These are phyloP conservation scores for Calycina herbarum DNA, from an alignment of 2,329 filamentous ascomycete genomes.

Conservation along the genomic window DNA sequence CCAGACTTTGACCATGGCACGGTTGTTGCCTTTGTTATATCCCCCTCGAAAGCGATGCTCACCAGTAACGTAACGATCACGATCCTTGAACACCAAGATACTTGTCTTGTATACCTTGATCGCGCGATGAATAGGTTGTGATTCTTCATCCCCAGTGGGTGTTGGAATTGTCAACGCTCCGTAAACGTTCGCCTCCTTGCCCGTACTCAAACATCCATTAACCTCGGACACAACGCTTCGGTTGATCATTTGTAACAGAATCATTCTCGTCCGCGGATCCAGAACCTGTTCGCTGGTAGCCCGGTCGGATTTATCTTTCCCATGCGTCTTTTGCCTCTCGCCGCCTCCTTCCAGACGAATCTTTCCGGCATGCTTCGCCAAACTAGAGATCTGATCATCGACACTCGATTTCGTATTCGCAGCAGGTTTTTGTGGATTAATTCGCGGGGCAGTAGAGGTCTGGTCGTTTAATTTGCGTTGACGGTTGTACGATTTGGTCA, in stretches of 20 bases:
- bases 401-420: conserved; percentile 78
- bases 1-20: conserved; percentile 98
- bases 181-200: conserved; percentile 98
- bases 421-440: conserved; percentile 75
- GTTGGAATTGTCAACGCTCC: conserved; percentile 70
- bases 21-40: conserved; percentile 91
- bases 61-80: conserved; percentile 92
- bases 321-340: conserved; percentile 56
- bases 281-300: conserved; percentile 94
- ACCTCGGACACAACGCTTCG: conserved; percentile 85
- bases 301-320: conserved; percentile 87
- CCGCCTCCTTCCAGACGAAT: conserved; percentile 69
- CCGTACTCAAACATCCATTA: conserved; percentile 92
- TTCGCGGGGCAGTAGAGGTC: conserved; percentile 56
- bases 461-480: conserved; percentile 66
- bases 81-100: conserved; percentile 96
- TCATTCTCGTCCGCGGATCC: conserved; percentile 92
- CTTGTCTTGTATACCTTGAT: conserved; percentile 99
- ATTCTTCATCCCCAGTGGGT: conserved; percentile 49
- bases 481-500: conserved; percentile 83
- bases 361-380: conserved; percentile 82
- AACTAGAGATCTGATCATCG: conserved; percentile 84
- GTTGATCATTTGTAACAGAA: conserved; percentile 94
- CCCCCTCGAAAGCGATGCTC: conserved; percentile 90
- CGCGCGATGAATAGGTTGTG: conserved; percentile 68